Percentiles rank a stretch among this genome's conserved stretches.
Evolutionary conservation across 805 yeast genomes (phyloP).

Genomic region (Tanozyma kutaoensis): DNA sequence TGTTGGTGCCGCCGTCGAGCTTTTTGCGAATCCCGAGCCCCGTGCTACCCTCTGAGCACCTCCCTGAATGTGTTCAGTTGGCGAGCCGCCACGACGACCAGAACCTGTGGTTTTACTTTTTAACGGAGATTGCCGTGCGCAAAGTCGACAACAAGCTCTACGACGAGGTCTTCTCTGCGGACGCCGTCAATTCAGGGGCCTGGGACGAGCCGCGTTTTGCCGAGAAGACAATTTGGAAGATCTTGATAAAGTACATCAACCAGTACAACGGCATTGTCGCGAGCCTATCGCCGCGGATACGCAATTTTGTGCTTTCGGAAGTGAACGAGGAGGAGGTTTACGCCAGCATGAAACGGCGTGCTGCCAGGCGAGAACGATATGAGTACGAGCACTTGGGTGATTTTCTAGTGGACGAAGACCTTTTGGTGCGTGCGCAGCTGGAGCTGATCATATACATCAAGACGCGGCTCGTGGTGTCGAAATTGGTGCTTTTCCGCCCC

Average conservation of each 20-base stretch:
- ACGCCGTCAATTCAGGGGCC: too few relatives aligned
- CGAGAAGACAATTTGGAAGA: slow-evolving; percentile 10
- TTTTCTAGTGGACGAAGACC: slow-evolving; percentile 19
- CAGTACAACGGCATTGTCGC: slow-evolving; percentile 25
- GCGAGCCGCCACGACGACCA: slow-evolving; percentile 13
- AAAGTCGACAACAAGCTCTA: slow-evolving; percentile 23
- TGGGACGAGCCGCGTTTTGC: slow-evolving; percentile 16
- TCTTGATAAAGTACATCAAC: slow-evolving; percentile 17
- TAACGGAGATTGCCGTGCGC: slow-evolving; percentile 26
- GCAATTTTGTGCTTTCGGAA: slow-evolving; percentile 19
- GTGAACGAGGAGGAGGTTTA: slow-evolving; percentile 16
- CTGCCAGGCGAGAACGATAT: slow-evolving; percentile 6
- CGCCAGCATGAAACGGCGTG: slow-evolving; percentile 11
- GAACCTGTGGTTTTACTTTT: slow-evolving; percentile 23
- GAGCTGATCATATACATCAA: slow-evolving; percentile 25
- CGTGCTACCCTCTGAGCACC: slow-evolving; percentile 3
- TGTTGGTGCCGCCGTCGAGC: slow-evolving; percentile 15
- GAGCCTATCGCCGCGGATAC: slow-evolving; percentile 18
- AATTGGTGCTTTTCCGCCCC: slow-evolving; percentile 20
- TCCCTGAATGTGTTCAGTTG: not conserved
- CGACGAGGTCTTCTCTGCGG: slow-evolving; percentile 16
- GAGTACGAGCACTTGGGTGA: slow-evolving; percentile 17
- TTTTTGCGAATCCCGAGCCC: slow-evolving; percentile 19
- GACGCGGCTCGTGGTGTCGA: slow-evolving; percentile 20
- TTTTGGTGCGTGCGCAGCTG: slow-evolving; percentile 18